Conservation (phyloP, 148 eudicot genomes). For the Silene conica region DNA sequence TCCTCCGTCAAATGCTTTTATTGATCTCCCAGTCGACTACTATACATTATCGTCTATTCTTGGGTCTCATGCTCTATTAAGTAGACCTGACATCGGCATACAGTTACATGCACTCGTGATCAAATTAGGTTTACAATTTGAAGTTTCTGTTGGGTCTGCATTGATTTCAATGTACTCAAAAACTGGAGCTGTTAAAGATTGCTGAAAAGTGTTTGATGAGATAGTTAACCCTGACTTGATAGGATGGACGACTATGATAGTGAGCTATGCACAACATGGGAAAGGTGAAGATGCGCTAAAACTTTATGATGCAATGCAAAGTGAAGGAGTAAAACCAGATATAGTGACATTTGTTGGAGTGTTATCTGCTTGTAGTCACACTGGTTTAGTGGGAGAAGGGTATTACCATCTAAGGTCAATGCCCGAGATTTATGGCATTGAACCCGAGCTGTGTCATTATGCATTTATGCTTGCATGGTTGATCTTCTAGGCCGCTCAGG, state of each 20-base stretch:
- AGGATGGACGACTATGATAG: slow-evolving; percentile 73
- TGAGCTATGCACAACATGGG: slow-evolving; percentile 76
- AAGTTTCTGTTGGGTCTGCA: slow-evolving; percentile 36
- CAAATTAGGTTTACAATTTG: slow-evolving; percentile 60
- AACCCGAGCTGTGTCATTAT: slow-evolving; percentile 64
- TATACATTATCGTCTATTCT: slow-evolving; percentile 62
- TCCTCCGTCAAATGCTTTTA: slow-evolving; percentile 50
- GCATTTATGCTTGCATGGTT: slow-evolving; percentile 81
- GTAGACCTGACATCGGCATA: slow-evolving; percentile 38
- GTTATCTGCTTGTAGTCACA: slow-evolving; percentile 85
- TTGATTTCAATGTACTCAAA: slow-evolving; percentile 72
- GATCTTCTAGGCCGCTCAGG: slow-evolving; percentile 90
- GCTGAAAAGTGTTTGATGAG: slow-evolving; percentile 52
- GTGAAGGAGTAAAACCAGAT: slow-evolving; percentile 63
- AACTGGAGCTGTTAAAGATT: slow-evolving; percentile 54
- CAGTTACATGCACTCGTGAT: slow-evolving; percentile 48
- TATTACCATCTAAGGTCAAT: slow-evolving; percentile 67
- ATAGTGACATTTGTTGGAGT: slow-evolving; percentile 82
- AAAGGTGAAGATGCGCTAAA: slow-evolving; percentile 58
- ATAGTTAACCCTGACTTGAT: slow-evolving; percentile 60
- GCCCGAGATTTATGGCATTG: slow-evolving; percentile 54
- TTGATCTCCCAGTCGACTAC: slow-evolving; percentile 40
- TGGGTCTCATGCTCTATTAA: slow-evolving; percentile 37
- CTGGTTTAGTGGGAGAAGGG: slow-evolving; percentile 78
- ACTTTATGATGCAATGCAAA: slow-evolving; percentile 57